These are phyloP conservation scores for Chlorencoelia australis DNA, from an alignment of 2,329 filamentous ascomycete species.

Conservation along the genomic window DNA sequence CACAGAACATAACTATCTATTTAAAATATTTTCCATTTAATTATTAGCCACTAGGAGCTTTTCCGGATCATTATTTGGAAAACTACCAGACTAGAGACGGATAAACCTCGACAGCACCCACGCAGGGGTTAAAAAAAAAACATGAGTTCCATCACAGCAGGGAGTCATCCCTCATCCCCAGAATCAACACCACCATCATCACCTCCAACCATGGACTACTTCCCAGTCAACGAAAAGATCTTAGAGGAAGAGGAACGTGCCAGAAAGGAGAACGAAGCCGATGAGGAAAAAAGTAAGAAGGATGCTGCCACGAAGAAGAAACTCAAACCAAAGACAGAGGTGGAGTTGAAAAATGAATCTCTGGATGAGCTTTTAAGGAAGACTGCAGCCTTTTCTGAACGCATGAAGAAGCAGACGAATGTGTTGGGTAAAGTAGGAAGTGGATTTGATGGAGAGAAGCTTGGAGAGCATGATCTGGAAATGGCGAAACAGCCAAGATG, in stretches of 20 bases:
- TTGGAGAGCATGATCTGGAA: slow-evolving; percentile 57
- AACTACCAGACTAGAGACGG: no score
- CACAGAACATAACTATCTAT: no score
- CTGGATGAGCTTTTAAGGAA: slow-evolving; percentile 49
- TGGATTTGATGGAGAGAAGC: slow-evolving; percentile 46
- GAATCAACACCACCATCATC: slow-evolving; percentile 16
- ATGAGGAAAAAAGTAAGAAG: slow-evolving; percentile 27
- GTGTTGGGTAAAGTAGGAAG: slow-evolving; percentile 52
- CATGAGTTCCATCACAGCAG: slow-evolving; percentile 10
- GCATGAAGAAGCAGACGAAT: slow-evolving; percentile 53
- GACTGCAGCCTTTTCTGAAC: slow-evolving; percentile 51
- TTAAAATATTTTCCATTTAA: no score
- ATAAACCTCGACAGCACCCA: no score
- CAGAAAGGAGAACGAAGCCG: slow-evolving; percentile 36
- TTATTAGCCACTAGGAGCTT: no score
- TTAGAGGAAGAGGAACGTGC: slow-evolving; percentile 37
- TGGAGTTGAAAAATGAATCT: slow-evolving; percentile 47
- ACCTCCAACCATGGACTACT: slow-evolving; percentile 15
- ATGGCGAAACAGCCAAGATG: slow-evolving; percentile 81
- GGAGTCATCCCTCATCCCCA: slow-evolving; percentile 11
- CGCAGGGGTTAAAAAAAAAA: no score
- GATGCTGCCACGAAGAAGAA: slow-evolving; percentile 35
- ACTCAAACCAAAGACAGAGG: slow-evolving; percentile 39
- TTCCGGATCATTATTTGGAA: no score
- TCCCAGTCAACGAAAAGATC: slow-evolving; percentile 21